Conservation (phyloP, 2,329 filamentous ascomycete genomes). For the Westerdykella ornata region DNA sequence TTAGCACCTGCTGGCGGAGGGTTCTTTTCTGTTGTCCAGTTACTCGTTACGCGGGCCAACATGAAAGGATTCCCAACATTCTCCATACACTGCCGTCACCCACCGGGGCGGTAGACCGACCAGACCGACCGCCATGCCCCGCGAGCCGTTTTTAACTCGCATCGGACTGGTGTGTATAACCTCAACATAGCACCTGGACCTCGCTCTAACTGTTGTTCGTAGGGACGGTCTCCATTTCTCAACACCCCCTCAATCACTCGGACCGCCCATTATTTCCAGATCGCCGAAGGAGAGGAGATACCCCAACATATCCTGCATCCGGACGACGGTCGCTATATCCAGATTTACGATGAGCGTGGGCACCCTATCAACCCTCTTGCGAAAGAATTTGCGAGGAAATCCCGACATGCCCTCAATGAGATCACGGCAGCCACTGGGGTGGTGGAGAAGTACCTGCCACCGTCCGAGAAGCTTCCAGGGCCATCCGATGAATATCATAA, state of each 20-base stretch:
- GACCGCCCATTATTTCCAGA: slow-evolving; percentile 25
- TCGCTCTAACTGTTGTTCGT: slow-evolving; percentile 11
- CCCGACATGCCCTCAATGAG: slow-evolving; percentile 44
- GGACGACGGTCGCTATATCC: slow-evolving; percentile 25
- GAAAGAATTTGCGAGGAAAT: slow-evolving; percentile 34
- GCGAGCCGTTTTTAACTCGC: not conserved
- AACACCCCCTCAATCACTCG: slow-evolving; percentile 20
- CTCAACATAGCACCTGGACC: not conserved
- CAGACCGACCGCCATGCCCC: too few species aligned
- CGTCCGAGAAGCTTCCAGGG: slow-evolving; percentile 21
- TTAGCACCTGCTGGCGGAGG: too few species aligned
- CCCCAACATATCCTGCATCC: slow-evolving; percentile 18
- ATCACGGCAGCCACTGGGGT: slow-evolving; percentile 44
- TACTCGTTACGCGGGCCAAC: too few species aligned
- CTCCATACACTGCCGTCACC: too few species aligned
- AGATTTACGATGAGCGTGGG: slow-evolving; percentile 42
- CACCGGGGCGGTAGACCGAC: too few species aligned
- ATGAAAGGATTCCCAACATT: too few species aligned
- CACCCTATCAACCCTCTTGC: slow-evolving; percentile 40
- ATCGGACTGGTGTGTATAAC: not conserved
- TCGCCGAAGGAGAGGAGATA: slow-evolving; percentile 21
- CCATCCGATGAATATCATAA: slow-evolving; percentile 24
- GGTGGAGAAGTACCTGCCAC: slow-evolving; percentile 36
- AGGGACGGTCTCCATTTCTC: slow-evolving; percentile 41
- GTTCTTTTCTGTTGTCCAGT: too few species aligned